A percentile compares a stretch with the other conserved stretches of the same genome.
phyloP scores from a whole-genome alignment of 2,329 filamentous ascomycete species.

The Decorospora gaudefroyi region DNA sequence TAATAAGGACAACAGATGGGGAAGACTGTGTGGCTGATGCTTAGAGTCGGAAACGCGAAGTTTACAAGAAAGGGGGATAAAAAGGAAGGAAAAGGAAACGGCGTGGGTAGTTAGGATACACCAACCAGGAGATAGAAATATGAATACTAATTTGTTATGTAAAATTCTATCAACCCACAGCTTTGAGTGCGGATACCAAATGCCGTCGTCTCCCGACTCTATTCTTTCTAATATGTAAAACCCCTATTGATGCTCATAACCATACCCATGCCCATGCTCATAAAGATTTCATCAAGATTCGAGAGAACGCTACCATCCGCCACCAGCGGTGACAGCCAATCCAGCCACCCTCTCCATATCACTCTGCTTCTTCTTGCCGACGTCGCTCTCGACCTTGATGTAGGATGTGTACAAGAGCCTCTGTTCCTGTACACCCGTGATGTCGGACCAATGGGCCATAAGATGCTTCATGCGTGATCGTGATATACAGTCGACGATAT shows the following conservation, averaged over 20 bases:
- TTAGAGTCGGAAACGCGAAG: too few species aligned
- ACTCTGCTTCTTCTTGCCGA: conserved; percentile 68
- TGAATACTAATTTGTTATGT: too few species aligned
- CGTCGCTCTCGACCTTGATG: conserved; percentile 90
- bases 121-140: too few species aligned
- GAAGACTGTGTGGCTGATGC: too few species aligned
- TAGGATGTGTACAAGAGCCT: conserved; percentile 84
- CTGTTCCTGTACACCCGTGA: conserved; percentile 71
- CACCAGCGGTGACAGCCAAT: conserved; percentile 86
- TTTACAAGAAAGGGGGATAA: too few species aligned
- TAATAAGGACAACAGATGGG: too few species aligned
- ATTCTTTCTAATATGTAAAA: conserved; percentile 1
- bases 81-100: too few species aligned
- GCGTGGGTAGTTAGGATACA: too few species aligned
- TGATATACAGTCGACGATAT: conserved; percentile 66
- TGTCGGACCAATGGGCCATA: conserved; percentile 74
- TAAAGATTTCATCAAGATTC: not conserved
- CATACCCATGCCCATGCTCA: conserved; percentile 1
- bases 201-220: too few species aligned
- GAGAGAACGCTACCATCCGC: conserved; percentile 74
- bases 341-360: conserved; percentile 84
- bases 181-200: too few species aligned
- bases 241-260: conserved; percentile 14
- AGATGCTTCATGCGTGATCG: conserved; percentile 67
- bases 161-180: too few species aligned